A percentile compares a stretch with the other conserved stretches of the same genome.
phyloP scores from a whole-genome alignment of 768 basidiomycete species.

The Russula sp. region DNA sequence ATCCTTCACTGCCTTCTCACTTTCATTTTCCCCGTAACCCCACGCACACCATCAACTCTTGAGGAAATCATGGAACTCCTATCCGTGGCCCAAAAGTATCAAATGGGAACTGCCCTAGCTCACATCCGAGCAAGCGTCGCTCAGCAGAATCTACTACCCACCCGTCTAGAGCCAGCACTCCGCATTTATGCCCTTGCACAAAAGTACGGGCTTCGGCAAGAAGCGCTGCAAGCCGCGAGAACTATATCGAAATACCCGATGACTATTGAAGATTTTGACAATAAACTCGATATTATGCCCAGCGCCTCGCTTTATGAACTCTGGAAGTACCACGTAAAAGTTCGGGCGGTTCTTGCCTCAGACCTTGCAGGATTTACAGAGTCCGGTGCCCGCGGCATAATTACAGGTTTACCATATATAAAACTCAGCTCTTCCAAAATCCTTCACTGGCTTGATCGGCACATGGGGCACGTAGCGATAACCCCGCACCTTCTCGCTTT shows the following conservation, averaged over 20 bases:
- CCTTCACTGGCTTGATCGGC: neutral
- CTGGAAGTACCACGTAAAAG: too few species aligned
- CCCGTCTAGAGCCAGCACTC: constrained; percentile 6
- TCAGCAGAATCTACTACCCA: neutral
- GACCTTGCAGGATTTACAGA: too few species aligned
- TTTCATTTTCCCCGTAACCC: constrained; percentile 12
- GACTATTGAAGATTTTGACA: too few species aligned
- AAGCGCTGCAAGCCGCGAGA: neutral
- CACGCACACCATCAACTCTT: neutral
- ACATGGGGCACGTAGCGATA: neutral
- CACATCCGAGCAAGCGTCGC: neutral
- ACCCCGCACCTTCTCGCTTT: neutral
- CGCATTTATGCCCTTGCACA: constrained; percentile 6
- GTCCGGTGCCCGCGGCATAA: too few species aligned
- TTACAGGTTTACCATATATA: too few species aligned
- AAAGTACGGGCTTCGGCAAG: constrained; percentile 1
- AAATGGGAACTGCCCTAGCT: neutral
- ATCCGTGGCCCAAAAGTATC: constrained; percentile 11
- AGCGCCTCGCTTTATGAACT: too few species aligned
- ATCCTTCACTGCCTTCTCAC: constrained; percentile 17
- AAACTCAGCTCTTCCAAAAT: too few species aligned
- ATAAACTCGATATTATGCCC: too few species aligned
- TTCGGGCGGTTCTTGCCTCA: too few species aligned
- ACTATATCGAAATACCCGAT: too few species aligned
- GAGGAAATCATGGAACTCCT: constrained; percentile 11